These are phyloP conservation scores for Fremontodendron californicum DNA, from an alignment of 345 rosid species.

Conservation along the genomic window DNA sequence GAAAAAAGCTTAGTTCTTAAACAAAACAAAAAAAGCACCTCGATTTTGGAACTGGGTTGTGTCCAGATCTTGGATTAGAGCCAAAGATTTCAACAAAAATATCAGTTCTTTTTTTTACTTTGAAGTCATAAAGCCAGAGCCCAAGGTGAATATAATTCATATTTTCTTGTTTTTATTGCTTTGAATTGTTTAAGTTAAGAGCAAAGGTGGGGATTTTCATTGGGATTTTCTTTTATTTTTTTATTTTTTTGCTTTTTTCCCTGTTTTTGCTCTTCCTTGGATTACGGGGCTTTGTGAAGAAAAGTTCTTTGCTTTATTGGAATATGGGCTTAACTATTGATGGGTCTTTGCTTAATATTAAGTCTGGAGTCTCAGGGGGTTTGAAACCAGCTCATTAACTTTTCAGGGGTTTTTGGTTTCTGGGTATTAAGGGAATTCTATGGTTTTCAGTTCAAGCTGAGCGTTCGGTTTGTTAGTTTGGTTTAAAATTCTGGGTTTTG, in stretches of 20 bases:
- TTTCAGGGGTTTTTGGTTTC: slow-evolving; percentile 11
- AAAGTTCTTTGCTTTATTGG: slow-evolving; percentile 44
- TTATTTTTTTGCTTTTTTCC: slow-evolving; percentile 7
- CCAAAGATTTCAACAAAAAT: slow-evolving; percentile 1
- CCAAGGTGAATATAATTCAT: slow-evolving; percentile 10
- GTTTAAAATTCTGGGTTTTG: neutral
- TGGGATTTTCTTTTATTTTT: slow-evolving; percentile 14
- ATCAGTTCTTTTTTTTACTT: slow-evolving; percentile 20
- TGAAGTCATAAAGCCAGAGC: slow-evolving; percentile 18
- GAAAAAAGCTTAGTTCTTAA: neutral
- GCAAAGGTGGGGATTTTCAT: slow-evolving; percentile 20
- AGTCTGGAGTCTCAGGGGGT: slow-evolving; percentile 13
- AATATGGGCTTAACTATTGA: slow-evolving; percentile 32
- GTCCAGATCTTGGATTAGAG: slow-evolving; percentile 37
- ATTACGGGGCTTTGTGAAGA: slow-evolving; percentile 29
- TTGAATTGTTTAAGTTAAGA: slow-evolving; percentile 9
- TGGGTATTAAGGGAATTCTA: neutral
- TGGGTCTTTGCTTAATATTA: slow-evolving; percentile 23
- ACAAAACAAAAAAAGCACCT: slow-evolving; percentile 7
- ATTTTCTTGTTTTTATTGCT: slow-evolving; percentile 12
- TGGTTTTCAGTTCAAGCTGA: slow-evolving; percentile 10
- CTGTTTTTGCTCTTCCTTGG: slow-evolving; percentile 29
- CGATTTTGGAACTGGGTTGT: slow-evolving; percentile 24
- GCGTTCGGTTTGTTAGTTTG: neutral
- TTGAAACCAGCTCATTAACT: slow-evolving; percentile 1